Percentiles rank a stretch among this genome's conserved stretches.
These are phyloP conservation scores for Neostapfia colusana DNA, from an alignment of 176 grass and related monocot genomes.

Conservation along the genomic window DNA sequence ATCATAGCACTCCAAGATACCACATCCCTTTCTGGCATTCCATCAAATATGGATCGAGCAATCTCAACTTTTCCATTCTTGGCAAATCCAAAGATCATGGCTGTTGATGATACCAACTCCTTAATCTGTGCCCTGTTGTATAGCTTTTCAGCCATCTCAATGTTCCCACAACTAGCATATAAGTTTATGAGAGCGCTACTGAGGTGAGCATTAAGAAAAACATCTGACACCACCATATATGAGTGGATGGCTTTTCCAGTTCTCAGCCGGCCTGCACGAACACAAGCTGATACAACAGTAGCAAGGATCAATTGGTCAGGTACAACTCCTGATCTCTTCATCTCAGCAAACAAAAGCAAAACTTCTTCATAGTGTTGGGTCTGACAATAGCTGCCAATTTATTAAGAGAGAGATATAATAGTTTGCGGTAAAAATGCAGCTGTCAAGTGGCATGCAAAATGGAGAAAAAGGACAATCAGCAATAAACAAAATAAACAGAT, in stretches of 20 bases:
- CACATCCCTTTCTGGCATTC: constrained; percentile 68
- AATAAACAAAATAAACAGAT: constrained; percentile 10
- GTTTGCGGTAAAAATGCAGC: constrained; percentile 12
- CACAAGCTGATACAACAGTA: constrained; percentile 68
- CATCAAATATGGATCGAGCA: constrained; percentile 73
- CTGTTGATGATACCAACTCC: constrained; percentile 59
- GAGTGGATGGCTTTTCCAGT: constrained; percentile 61
- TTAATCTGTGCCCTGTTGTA: constrained; percentile 50
- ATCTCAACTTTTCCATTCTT: constrained; percentile 60
- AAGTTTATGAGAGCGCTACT: constrained; percentile 70
- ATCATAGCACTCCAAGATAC: constrained; percentile 96
- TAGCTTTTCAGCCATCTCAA: constrained; percentile 64
- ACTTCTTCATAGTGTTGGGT: constrained; percentile 57
- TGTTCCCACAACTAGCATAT: constrained; percentile 62
- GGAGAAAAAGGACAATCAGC: neutral
- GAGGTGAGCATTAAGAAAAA: constrained; percentile 46
- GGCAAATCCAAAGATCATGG: constrained; percentile 75
- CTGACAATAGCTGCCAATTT: constrained; percentile 70
- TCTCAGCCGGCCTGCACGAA: constrained; percentile 44
- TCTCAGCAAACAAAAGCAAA: constrained; percentile 62
- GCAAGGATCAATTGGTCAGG: constrained; percentile 73
- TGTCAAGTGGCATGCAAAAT: neutral
- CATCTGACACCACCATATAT: constrained; percentile 59
- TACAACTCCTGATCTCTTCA: constrained; percentile 70
- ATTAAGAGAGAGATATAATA: constrained; percentile 33